Evolutionary conservation across 2,329 filamentous ascomycete species (phyloP), one percentile per base, ranked within the genome.

Genomic region (Diaporthe caulivora): DNA sequence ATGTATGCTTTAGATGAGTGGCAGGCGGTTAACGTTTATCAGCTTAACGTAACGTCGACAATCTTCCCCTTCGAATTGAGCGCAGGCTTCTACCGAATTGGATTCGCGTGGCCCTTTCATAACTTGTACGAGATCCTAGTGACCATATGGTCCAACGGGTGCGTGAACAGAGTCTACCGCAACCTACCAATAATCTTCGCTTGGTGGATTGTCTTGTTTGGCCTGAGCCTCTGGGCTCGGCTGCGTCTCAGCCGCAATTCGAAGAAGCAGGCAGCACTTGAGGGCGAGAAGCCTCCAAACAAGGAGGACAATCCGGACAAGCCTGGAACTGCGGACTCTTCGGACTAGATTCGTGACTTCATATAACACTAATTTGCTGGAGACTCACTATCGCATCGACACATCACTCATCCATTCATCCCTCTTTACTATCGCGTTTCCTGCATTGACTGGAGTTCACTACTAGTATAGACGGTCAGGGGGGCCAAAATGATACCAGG

Each of bases 161-260:
- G 68, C 29, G 80, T 82, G n/a, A 82, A 83, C 31, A 76, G 79
- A 34, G 78, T 85, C 0, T 80, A 82, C 51, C 79, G 82, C 42
- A 81, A 83, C 1, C 78, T 87, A 1, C 85, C 85, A 0, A 80
- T 87, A 2, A 75, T 87, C 2, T 86, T 87, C 40, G 71, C 82
- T 0, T 84, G 81, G 80, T 85, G 82, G 76, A 42, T 84, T 5
- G 31, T 57, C 13, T 24, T 65, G 18, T 65, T 65, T 3, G 42
- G 60, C 2, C 8, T 65, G 44, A 65, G 42, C 29, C 42, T 51
- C 3, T 49, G 60, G 60, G 42, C 60, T 51, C 60, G 44, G 60
- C 26, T 49, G 26, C 60, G 60, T 31, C 29, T 31, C 18, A 37
- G 42, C 15, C 42, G 42, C 11, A 47, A 49, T 49, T 47, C 60